Evolutionary conservation across 768 basidiomycete species (phyloP).

Genomic region (Exidia glandulosa): DNA sequence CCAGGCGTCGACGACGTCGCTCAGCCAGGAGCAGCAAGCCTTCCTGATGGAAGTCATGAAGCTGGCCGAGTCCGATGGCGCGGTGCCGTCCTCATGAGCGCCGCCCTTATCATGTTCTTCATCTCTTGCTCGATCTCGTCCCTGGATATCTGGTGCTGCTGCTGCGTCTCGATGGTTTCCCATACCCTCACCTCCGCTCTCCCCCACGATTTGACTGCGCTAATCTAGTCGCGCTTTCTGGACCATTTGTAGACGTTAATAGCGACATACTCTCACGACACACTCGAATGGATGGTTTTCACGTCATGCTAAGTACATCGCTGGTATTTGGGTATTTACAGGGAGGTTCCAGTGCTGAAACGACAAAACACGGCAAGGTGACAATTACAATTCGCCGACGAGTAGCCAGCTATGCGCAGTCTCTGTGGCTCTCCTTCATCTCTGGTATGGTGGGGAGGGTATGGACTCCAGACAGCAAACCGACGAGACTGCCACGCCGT

Average conservation of each 20-base stretch:
- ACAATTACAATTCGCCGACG: no score
- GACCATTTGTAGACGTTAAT: neutral
- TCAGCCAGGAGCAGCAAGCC: slow-evolving; percentile 68
- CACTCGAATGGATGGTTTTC: no score
- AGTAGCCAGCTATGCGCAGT: neutral
- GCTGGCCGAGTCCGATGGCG: slow-evolving; percentile 39
- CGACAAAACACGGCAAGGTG: no score
- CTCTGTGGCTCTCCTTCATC: neutral
- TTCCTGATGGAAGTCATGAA: slow-evolving; percentile 79
- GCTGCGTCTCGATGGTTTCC: neutral
- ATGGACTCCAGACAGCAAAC: neutral
- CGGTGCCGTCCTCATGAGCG: neutral
- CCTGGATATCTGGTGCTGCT: neutral
- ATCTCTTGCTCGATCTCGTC: neutral
- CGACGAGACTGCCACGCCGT: neutral
- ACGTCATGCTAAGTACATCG: no score
- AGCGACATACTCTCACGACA: no score
- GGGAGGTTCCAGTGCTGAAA: no score
- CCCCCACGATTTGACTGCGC: neutral
- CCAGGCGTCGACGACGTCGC: slow-evolving; percentile 59
- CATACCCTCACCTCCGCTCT: neutral
- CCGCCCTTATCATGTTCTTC: neutral
- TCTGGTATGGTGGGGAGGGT: neutral
- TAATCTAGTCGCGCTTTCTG: neutral
- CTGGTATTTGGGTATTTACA: no score